These are phyloP conservation scores for Funneliformis mosseae DNA, from an alignment of 192 early-diverging fungal genomes.

Conservation along the genomic window DNA sequence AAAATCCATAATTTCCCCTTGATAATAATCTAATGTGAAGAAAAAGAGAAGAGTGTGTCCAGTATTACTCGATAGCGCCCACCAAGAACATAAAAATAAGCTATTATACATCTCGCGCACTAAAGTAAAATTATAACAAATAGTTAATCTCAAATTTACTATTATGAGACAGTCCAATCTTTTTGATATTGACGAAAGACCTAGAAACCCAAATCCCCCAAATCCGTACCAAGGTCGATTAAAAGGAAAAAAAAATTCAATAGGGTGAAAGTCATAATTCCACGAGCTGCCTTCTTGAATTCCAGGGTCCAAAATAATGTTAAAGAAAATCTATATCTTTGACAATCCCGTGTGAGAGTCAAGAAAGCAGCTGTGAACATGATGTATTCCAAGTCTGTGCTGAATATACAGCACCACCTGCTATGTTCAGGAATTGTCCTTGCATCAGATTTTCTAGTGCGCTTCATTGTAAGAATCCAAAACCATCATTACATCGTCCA, in stretches of 20 bases:
- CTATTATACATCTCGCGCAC: conserved; percentile 24
- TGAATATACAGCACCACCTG: not conserved
- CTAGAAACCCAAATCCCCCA: not conserved
- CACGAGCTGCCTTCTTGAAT: conserved; percentile 19
- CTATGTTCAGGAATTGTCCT: conserved; percentile 30
- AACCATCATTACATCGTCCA: conserved; percentile 85
- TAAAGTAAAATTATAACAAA: not conserved
- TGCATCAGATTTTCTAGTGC: conserved; percentile 27
- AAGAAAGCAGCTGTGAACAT: conserved; percentile 21
- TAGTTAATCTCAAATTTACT: not conserved
- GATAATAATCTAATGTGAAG: conserved; percentile 3
- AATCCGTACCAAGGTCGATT: not conserved
- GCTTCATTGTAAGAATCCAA: conserved; percentile 61
- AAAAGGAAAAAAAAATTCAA: conserved; percentile 15
- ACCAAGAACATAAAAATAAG: conserved; percentile 9
- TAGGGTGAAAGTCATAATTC: not conserved
- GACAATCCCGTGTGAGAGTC: conserved; percentile 20
- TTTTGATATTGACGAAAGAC: not conserved
- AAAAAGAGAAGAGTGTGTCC: conserved; percentile 6
- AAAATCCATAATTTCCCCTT: not conserved
- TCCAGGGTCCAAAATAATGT: conserved; percentile 24
- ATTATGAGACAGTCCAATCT: not conserved
- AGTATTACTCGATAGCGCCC: conserved; percentile 1
- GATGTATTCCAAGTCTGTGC: conserved; percentile 17
- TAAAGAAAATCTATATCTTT: conserved; percentile 12